phyloP scores from a whole-genome alignment of 2,329 filamentous ascomycete species.

The Tetracladium maxilliforme region DNA sequence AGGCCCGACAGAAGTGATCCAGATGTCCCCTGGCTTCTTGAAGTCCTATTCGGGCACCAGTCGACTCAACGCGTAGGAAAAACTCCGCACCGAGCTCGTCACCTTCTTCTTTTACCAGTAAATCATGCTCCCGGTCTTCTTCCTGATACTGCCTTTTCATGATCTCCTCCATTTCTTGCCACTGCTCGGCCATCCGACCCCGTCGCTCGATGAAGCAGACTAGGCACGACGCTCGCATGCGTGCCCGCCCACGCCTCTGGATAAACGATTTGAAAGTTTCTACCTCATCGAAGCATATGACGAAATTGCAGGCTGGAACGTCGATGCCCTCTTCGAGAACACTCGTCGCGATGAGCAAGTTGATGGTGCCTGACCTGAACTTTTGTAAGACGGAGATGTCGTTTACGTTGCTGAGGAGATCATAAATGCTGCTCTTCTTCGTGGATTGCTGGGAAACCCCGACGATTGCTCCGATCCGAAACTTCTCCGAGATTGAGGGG shows the following conservation, averaged over 20 bases:
- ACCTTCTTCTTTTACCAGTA: conserved; percentile 32
- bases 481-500: conserved; percentile 32
- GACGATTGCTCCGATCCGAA: conserved; percentile 37
- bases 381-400: conserved; percentile 22
- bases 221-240: conserved; percentile 38
- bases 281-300: conserved; percentile 49
- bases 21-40: too few species aligned
- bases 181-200: conserved; percentile 27
- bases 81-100: too few species aligned
- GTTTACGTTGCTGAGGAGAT: conserved; percentile 18
- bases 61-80: too few species aligned
- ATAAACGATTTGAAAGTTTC: conserved; percentile 49
- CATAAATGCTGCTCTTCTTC: conserved; percentile 23
- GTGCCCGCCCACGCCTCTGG: conserved; percentile 48
- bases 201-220: conserved; percentile 18
- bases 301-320: conserved; percentile 46
- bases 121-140: conserved; percentile 35
- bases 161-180: conserved; percentile 52
- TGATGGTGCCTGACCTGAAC: conserved; percentile 38
- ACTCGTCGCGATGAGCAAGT: conserved; percentile 45
- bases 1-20: too few species aligned
- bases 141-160: conserved; percentile 60
- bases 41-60: too few species aligned
- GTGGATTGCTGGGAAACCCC: conserved; percentile 28
- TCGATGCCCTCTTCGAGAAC: conserved; percentile 57